These are phyloP conservation scores for Cucumis sativus DNA, from an alignment of 306 rosid species.

Conservation along the genomic window DNA sequence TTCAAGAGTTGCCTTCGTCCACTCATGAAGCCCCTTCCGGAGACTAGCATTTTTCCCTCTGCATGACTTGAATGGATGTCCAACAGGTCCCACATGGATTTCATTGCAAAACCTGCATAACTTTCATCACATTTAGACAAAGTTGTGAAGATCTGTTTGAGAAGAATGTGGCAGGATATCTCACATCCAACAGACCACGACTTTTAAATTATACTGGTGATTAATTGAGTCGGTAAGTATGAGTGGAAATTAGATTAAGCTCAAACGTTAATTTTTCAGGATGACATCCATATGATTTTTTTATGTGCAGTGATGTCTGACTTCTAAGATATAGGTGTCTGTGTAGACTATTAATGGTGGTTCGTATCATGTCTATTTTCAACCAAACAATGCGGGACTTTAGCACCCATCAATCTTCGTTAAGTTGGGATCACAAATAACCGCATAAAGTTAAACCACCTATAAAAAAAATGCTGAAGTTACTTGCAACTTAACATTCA, in stretches of 20 bases:
- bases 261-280: not conserved
- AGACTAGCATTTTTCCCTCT: slow-evolving; percentile 43
- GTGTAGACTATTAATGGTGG: not conserved
- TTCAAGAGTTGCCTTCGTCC: slow-evolving; percentile 61
- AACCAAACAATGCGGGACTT: not conserved
- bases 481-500: not conserved
- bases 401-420: not conserved
- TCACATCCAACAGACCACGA: not conserved
- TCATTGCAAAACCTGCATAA: slow-evolving; percentile 76
- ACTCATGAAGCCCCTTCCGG: slow-evolving; percentile 66
- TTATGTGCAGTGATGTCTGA: not conserved
- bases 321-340: not conserved
- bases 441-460: not conserved
- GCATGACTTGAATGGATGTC: slow-evolving; percentile 93
- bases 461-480: not conserved
- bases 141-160: not conserved
- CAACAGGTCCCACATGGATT: slow-evolving; percentile 83
- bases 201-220: not conserved
- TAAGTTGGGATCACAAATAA: not conserved
- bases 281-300: not conserved
- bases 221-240: not conserved
- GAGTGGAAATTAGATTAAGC: not conserved
- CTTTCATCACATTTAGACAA: not conserved
- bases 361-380: not conserved
- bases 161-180: not conserved